phyloP scores from a whole-genome alignment of 2,329 filamentous ascomycete species.

The Rhynchosporium agropyri region DNA sequence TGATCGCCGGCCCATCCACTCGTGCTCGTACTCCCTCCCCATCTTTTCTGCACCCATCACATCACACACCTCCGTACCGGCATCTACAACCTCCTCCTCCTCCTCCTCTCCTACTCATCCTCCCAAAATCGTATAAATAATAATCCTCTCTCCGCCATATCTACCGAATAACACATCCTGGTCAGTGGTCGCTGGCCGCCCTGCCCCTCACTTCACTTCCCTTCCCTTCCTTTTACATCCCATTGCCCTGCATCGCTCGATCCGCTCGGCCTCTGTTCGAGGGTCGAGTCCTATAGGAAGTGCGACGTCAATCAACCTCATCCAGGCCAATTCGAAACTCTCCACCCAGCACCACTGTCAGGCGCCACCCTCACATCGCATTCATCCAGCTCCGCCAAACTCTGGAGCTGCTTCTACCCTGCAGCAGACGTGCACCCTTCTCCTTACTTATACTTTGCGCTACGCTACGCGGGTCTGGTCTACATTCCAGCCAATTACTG shows the following conservation, averaged over 20 bases:
- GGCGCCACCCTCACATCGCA: neutral
- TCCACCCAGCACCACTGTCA: constrained; percentile 27
- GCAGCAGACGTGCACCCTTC: constrained; percentile 8
- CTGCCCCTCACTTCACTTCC: neutral
- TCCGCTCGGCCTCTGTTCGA: constrained; percentile 33
- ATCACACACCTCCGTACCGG: neutral
- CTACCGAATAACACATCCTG: constrained; percentile 14
- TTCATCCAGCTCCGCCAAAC: constrained; percentile 15
- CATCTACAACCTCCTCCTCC: neutral
- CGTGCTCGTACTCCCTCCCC: neutral
- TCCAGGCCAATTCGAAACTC: constrained; percentile 38
- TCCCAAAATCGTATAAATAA: constrained; percentile 6
- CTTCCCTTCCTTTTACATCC: neutral
- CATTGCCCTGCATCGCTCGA: constrained; percentile 26
- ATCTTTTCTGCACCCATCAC: constrained; percentile 13
- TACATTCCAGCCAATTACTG: constrained; percentile 30
- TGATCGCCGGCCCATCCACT: constrained; percentile 7
- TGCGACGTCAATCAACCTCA: constrained; percentile 40
- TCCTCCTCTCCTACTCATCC: neutral
- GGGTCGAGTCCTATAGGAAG: constrained; percentile 29
- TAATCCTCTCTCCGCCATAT: neutral
- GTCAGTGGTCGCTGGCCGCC: constrained; percentile 19
- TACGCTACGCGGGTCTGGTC: constrained; percentile 5
- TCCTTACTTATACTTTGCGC: constrained; percentile 6
- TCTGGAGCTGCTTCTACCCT: constrained; percentile 17